Evolutionary conservation across 257 asterid genomes (phyloP).

Genomic region (Capsicum baccatum): DNA sequence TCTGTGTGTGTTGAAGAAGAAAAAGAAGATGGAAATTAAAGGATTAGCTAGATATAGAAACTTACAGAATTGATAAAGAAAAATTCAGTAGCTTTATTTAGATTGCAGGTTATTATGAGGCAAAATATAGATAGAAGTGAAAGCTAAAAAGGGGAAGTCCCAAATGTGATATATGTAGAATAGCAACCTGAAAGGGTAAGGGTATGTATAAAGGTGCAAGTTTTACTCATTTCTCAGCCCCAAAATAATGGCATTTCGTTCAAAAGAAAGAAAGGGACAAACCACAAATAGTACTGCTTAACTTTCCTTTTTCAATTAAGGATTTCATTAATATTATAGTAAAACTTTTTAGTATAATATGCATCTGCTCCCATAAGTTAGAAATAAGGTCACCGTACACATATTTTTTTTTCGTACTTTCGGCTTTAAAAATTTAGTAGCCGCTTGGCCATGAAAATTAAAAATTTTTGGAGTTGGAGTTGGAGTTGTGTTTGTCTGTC

Average conservation of each 20-base stretch:
- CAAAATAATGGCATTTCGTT: conserved; percentile 34
- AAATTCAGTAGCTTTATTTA: conserved; percentile 39
- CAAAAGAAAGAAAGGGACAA: not conserved
- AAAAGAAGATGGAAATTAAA: conserved; percentile 23
- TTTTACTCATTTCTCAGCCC: conserved; percentile 42
- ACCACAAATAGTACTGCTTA: not conserved
- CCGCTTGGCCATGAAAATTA: too few species aligned
- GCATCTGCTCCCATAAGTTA: too few species aligned
- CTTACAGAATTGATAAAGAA: conserved; percentile 66
- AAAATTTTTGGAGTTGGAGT: too few species aligned
- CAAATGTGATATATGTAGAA: conserved; percentile 42
- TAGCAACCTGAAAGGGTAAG: conserved; percentile 28
- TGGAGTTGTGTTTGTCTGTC: too few species aligned
- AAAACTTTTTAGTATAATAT: too few species aligned
- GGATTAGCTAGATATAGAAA: not conserved
- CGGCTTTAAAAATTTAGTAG: too few species aligned
- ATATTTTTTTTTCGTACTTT: too few species aligned
- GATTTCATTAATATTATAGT: too few species aligned
- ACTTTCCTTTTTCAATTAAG: conserved; percentile 29
- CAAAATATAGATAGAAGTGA: conserved; percentile 47
- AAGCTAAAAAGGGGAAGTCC: conserved; percentile 50
- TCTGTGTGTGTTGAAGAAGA: conserved; percentile 6
- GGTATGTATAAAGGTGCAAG: conserved; percentile 21
- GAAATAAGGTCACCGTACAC: too few species aligned
- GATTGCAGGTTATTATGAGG: conserved; percentile 40